Percentiles rank a stretch among this genome's conserved stretches.
Evolutionary conservation across 495 filamentous ascomycete genomes (phyloP).

Genomic region (Penicillium macrosclerotiorum): DNA sequence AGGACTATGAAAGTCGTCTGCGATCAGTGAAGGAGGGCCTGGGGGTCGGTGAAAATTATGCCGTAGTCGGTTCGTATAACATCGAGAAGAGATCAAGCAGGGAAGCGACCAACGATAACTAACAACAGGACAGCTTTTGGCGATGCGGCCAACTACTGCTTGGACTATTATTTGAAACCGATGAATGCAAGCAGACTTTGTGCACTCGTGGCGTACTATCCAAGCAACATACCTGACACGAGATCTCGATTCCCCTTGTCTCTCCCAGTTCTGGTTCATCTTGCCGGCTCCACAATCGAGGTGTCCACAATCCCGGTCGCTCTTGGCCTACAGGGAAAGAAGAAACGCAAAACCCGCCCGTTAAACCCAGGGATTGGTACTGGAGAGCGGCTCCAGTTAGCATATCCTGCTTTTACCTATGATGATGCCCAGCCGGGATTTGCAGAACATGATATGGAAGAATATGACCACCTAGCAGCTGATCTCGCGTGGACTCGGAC

Average conservation of each 20-base stretch:
- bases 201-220: conserved; percentile 62
- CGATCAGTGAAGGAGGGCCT: conserved; percentile 42
- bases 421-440: conserved; percentile 52
- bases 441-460: conserved; percentile 52
- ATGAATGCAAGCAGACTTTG: conserved; percentile 40
- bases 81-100: neutral
- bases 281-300: conserved; percentile 49
- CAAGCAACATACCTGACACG: conserved; percentile 49
- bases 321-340: conserved; percentile 65
- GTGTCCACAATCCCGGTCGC: conserved; percentile 47
- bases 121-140: conserved; percentile 48
- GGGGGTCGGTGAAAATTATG: conserved; percentile 50
- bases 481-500: conserved; percentile 57
- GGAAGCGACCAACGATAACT: neutral
- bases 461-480: conserved; percentile 52
- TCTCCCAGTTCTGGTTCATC: conserved; percentile 52
- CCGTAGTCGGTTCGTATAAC: conserved; percentile 40
- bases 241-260: conserved; percentile 46
- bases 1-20: conserved; percentile 52
- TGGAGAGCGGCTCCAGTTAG: conserved; percentile 43
- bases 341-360: conserved; percentile 41
- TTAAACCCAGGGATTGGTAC: conserved; percentile 55
- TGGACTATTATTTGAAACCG: conserved; percentile 54
- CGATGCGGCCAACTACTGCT: conserved; percentile 55
- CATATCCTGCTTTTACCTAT: conserved; percentile 48